Conservation (phyloP, 257 asterid species). For the Solanum microdontum region DNA sequence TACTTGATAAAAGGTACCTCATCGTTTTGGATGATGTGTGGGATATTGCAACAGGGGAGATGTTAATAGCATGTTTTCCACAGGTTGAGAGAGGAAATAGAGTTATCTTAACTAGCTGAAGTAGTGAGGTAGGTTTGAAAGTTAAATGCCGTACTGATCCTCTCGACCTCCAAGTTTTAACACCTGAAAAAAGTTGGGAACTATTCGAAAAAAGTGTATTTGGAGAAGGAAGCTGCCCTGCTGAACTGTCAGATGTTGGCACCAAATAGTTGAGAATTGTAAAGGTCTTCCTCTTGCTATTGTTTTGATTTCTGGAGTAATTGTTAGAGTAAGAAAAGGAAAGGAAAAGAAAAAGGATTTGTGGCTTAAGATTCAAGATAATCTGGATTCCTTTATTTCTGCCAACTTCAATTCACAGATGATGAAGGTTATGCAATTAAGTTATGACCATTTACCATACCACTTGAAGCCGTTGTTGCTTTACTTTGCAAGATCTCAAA, state of each 20-base stretch:
- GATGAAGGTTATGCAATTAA: conserved; percentile 2
- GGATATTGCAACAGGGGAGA: not conserved
- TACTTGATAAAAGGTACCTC: not conserved
- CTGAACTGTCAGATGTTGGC: not conserved
- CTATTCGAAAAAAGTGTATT: not conserved
- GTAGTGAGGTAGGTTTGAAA: rapidly evolving
- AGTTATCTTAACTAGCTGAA: not conserved
- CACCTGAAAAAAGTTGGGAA: not conserved
- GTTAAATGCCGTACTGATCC: not conserved
- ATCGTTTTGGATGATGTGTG: not conserved
- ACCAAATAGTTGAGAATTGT: not conserved
- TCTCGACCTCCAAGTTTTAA: not conserved
- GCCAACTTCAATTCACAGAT: too few relatives aligned
- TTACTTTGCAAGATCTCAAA: conserved; percentile 12
- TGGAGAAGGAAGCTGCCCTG: not conserved
- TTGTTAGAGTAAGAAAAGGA: too few relatives aligned
- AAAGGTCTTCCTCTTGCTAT: too few relatives aligned
- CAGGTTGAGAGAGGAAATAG: not conserved
- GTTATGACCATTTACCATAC: conserved; percentile 16
- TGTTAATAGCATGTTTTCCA: not conserved
- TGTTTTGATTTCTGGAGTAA: too few relatives aligned
- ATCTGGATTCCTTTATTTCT: too few relatives aligned
- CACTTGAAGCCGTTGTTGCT: conserved; percentile 24
- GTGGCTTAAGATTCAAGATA: too few relatives aligned
- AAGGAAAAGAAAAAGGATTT: too few relatives aligned